Conservation (phyloP, 345 rosid genomes). For the Ceriops decandra region DNA sequence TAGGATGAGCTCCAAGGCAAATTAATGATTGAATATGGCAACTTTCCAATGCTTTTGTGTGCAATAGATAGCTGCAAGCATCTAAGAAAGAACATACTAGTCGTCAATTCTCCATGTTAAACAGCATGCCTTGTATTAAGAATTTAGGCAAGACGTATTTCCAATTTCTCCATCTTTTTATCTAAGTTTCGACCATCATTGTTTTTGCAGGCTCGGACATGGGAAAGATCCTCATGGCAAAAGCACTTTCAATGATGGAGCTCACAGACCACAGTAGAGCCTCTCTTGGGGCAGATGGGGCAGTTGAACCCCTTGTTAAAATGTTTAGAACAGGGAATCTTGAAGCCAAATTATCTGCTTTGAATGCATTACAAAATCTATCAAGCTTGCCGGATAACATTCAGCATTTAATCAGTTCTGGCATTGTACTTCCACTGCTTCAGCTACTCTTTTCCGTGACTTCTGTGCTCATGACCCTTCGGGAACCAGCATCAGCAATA, state of each 20-base stretch:
- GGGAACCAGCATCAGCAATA: slow-evolving; percentile 74
- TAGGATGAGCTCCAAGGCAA: no score
- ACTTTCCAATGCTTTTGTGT: no score
- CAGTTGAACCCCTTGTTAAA: slow-evolving; percentile 49
- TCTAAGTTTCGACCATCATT: neutral
- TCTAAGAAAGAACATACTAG: no score
- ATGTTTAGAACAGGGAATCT: slow-evolving; percentile 68
- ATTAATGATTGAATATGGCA: no score
- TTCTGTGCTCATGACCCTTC: slow-evolving; percentile 71
- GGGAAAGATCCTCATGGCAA: slow-evolving; percentile 76
- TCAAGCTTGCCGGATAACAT: slow-evolving; percentile 45
- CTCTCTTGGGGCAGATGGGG: slow-evolving; percentile 63
- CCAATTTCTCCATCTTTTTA: no score
- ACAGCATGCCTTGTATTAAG: no score
- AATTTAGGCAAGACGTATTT: no score
- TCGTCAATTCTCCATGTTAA: no score
- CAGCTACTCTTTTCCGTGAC: slow-evolving; percentile 78
- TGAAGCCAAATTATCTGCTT: slow-evolving; percentile 61
- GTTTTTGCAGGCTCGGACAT: slow-evolving; percentile 60
- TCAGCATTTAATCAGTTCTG: slow-evolving; percentile 46
- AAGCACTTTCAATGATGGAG: slow-evolving; percentile 63
- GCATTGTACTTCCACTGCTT: slow-evolving; percentile 47
- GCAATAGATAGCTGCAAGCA: no score
- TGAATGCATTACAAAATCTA: slow-evolving; percentile 58
- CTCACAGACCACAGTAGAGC: slow-evolving; percentile 61